A percentile compares a stretch with the other conserved stretches of the same genome.
Evolutionary conservation across 495 filamentous ascomycete genomes (phyloP).

Genomic region (Talaromyces stipitatus): DNA sequence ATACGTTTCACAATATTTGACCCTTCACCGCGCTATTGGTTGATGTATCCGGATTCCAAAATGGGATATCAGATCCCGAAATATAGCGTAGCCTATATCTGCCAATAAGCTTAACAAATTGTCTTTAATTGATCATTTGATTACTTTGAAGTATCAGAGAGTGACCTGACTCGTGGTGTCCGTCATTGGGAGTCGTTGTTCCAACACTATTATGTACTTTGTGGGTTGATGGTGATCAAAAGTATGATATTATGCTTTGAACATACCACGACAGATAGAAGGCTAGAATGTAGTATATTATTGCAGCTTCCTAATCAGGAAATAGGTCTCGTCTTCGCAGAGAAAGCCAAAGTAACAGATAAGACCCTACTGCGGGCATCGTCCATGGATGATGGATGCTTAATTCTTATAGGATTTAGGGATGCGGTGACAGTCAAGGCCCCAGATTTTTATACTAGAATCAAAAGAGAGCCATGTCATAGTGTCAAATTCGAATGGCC

Average conservation of each 20-base stretch:
- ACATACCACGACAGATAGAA: too few relatives aligned
- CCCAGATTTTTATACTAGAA: too few relatives aligned
- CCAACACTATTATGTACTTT: neutral
- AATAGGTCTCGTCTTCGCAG: too few relatives aligned
- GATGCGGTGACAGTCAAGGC: too few relatives aligned
- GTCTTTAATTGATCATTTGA: neutral
- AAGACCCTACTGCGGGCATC: too few relatives aligned
- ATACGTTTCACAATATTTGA: constrained; percentile 2
- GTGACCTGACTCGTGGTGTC: neutral
- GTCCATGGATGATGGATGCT: too few relatives aligned
- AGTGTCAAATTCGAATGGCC: too few relatives aligned
- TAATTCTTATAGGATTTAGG: too few relatives aligned
- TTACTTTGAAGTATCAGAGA: neutral
- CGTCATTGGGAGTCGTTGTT: neutral
- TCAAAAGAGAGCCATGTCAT: too few relatives aligned
- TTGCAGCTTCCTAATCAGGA: too few relatives aligned
- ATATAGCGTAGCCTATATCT: neutral
- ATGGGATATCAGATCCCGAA: constrained; percentile 31
- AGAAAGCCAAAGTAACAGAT: too few relatives aligned
- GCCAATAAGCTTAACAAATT: neutral
- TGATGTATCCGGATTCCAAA: constrained; percentile 30
- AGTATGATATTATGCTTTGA: neutral
- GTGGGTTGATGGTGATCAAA: neutral
- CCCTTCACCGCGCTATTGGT: constrained; percentile 3
- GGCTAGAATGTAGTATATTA: too few relatives aligned